Evolutionary conservation across 1,284 basidiomycete genomes (phyloP), one percentile per base, ranked within the genome.

Genomic region (Gomphus bonarii): DNA sequence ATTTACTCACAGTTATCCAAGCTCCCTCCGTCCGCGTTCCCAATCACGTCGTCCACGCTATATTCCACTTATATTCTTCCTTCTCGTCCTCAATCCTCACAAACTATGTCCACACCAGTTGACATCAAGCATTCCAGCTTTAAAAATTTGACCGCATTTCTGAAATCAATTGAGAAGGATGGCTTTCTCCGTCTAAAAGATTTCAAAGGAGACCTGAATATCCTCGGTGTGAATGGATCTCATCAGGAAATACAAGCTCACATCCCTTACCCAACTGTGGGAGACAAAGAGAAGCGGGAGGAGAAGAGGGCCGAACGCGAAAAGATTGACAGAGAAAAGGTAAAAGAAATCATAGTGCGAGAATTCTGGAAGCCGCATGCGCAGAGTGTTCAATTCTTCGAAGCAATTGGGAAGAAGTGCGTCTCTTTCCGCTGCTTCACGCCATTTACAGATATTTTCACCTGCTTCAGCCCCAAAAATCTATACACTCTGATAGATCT

Each of bases 41-140:
- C 92, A 0, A 82, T 93, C 35, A 73, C 85, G 0, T 80, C 88
- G 0, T 88, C 89, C 3, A 75, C 75, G 0, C 81, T 94, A 60
- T 93, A 92, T 70, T 81, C 85, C 0, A 78, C 77, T 4, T 78
- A 91, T 64, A 77, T 95, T 53, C 77, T 95, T 1, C 90, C 91
- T 2, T 81, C 75, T 48, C 79, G 91, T 9, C 76, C 89, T 71
- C 18, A 53, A 20, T 44, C 38, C 8, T 44, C 49, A n/a, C 25
- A 42, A 22, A n/a, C 42, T n/a, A 22, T 68, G 62, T 73, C 67
- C 52, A 76, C 71, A 47, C 73, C 66, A 48, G 73, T 72, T 52
- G 74, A 75, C 63, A 82, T 84, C 69, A 92, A 85, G 65, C 78
- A 79, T 56, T 92, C 80, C 2, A 77, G 78, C 8, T 79, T 85